Base-by-base conservation (phyloP, 148 eudicot genomes). In the Pharnaceum exiguum region DNA sequence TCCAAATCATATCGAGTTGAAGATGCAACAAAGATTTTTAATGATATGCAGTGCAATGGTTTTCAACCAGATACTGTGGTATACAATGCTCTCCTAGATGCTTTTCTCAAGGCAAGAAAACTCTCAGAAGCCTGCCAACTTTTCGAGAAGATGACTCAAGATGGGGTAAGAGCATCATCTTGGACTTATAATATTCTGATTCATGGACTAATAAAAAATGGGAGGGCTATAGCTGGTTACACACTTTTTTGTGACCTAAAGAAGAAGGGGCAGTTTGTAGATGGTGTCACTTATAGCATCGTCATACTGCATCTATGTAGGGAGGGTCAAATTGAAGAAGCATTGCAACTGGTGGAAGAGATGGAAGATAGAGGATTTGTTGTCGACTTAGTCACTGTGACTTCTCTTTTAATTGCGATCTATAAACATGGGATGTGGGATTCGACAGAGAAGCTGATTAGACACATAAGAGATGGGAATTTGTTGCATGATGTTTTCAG, bases 131-230 rank as follows among this genome's bases (percentile, higher is more conserved):
- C 91, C 25, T 90, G 86, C 68, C 72, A 75, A 65, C 73, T 83
- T 60, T 86, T 81, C 51, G 95, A 90, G 78, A 90, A 76, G 53
- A 90, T 86, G 90, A 76, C 76, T 28, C 79, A 82, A 52, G 85
- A 83, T 59, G 86, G 95, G 27, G 72, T 86, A 7, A 74, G 77
- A 66, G 86, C 91, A 21, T 63, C 89, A 7, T 72, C 75, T 54
- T 84, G 91, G 81, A 86, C 97, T 22, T 82, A 86, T 53, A 90
- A 86, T 65, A 86, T 90, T 64, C 63, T 90, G 63, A 79, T 89
- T 37, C 85, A 86, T 66, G 95, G 96, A 38, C 59, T 90, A 76
- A 79, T 81, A 11, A 83, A 67, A 60, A 90, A 90, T 49, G 86
- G 88, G 32, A 81, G 91, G 75, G 75, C 71, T 8, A 69, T 57